A percentile compares a stretch with the other conserved stretches of the same genome.
phyloP scores from a whole-genome alignment of 2,329 filamentous ascomycete species.

The Knufia fluminis region DNA sequence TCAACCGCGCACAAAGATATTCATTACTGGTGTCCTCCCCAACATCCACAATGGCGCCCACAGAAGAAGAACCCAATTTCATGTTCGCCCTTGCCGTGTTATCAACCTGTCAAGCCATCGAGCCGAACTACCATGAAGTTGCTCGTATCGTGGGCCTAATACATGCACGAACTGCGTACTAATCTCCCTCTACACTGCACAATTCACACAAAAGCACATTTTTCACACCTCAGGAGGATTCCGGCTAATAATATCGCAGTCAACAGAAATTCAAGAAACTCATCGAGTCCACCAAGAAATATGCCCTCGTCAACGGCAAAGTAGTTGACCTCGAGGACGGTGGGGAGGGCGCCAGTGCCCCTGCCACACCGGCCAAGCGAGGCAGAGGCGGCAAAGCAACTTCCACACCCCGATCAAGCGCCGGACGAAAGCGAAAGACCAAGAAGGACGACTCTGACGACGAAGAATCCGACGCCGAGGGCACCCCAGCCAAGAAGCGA shows the following conservation, averaged over 20 bases:
- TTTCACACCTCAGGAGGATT: background rate
- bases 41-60: background rate
- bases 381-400: slow-evolving; percentile 3
- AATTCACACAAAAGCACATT: background rate
- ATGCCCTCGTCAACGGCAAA: slow-evolving; percentile 3
- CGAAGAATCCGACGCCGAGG: background rate
- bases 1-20: too few species aligned
- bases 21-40: background rate
- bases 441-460: slow-evolving; percentile 4
- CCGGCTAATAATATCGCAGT: slow-evolving; percentile 1
- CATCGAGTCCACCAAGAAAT: slow-evolving; percentile 6
- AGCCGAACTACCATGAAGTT: background rate
- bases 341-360: background rate
- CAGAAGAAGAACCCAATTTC: background rate
- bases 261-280: slow-evolving; percentile 11
- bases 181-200: background rate
- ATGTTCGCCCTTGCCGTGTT: background rate
- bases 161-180: background rate
- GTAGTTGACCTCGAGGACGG: slow-evolving; percentile 11
- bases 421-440: slow-evolving; percentile 6
- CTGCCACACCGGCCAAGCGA: slow-evolving; percentile 5
- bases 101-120: background rate
- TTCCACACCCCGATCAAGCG: background rate
- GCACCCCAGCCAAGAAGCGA: slow-evolving; percentile 7
- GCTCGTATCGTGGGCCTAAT: background rate